Evolutionary conservation across 352 stramenopile species (phyloP), one percentile per base, ranked within the genome.

Genomic region (Pythium volutum): DNA sequence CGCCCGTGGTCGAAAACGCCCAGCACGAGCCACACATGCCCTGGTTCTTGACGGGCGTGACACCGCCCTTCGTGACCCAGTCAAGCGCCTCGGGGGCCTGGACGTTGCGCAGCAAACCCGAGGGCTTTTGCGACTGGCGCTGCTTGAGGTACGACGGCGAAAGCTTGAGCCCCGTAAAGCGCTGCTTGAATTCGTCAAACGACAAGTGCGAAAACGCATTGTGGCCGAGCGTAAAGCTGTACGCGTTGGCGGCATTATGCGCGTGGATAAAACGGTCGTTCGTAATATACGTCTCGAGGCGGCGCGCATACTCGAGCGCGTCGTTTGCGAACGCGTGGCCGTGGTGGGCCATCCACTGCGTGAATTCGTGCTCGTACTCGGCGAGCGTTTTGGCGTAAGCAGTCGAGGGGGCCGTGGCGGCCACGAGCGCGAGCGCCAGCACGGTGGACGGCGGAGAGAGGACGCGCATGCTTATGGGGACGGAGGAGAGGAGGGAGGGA

Each of bases 11-110:
- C 4, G 93, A 98, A 76, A 99, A 99, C 9, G 94, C 93, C 96
- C 97, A 99, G 80, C 97, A 99, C 34, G 90, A 54, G 20, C 96
- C 96, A 69, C 96, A 99, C 38, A 81, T 71, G 12, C 91, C 97
- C 71, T 99, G 97, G 79, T 99, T 98, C 73, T 99, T 98, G 12
- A 99, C 90, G 5, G 78, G 75, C 12, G 95, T 98, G 9, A 99
- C 93, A n/a, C 77, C 93, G 48, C 97, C 97, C 68, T 98, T 91
- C 11, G 71, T 59, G 46, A 86, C 67, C 97, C 97, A 99, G 77
- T 99, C 95, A 23, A 98, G 72, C n/a, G 76, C 67, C 2, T 90
- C 72, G 1, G 93, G 87, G 14, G 95, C 66, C 5, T 91, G 50
- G 36, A 68, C 56, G 34, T 67, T 34, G 20, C 49, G 58, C 7